Evolutionary conservation across 345 rosid genomes (phyloP), one percentile per base, ranked within the genome.

Genomic region (Triadica sebifera): DNA sequence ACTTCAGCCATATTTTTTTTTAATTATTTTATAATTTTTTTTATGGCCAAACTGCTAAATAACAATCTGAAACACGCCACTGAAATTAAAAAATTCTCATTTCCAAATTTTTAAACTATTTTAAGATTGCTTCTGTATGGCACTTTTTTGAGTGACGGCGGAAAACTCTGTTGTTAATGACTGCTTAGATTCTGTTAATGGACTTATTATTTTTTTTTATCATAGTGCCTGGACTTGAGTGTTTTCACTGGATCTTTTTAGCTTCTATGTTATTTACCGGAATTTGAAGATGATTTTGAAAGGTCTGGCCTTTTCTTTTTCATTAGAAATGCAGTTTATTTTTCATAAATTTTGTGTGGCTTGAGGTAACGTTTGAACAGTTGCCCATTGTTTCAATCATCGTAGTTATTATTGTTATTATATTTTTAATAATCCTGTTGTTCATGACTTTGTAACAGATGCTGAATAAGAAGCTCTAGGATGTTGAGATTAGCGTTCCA

Each of bases 401-500:
- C 41, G 38, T 16, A 16, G 20, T n/a, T n/a, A n/a, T n/a, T n/a
- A n/a, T n/a, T n/a, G n/a, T n/a, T n/a, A n/a, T n/a, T n/a, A n/a
- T n/a, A n/a, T n/a, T n/a, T n/a, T n/a, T n/a, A 29, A 29, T 69
- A 10, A 19, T 41, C 17, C 37, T 16, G 15, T 46, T 24, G 17
- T 65, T 65, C 25, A 37, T 72, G 46, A 43, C 46, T 43, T 43
- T 43, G 46, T 43, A 55, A 51, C 79, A 87, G 93, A 86, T 58
- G 53, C 51, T 75, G 68, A 80, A 70, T 75, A 83, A 89, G 89
- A 89, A 88, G 82, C 88, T 87, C 74, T 88, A 86, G 81, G 97
- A 91, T 72, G 81, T 84, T 17, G 93, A 91, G 78, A 79, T 91
- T 77, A 85, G 91, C 75, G 78, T 89, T 77, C 97, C 93, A 16